Evolutionary conservation across 306 rosid genomes (phyloP), one percentile per base, ranked within the genome.

Genomic region (Abrus pulchellus): DNA sequence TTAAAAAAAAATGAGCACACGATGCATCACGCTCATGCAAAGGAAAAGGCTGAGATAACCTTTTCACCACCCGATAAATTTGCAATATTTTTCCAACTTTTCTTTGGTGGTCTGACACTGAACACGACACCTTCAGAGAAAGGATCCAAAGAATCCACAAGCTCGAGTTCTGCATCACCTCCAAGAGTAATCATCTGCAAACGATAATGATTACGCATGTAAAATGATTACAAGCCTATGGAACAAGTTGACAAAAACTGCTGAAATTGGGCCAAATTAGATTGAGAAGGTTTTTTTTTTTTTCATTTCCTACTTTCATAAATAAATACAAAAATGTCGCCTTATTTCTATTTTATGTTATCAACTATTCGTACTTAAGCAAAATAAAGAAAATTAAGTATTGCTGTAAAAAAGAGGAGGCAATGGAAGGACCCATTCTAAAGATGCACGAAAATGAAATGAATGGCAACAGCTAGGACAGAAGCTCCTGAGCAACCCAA

Each of bases 41-140:
- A 50, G 12, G 72, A 67, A 68, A 14, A 63, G 38, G 68, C 6
- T 40, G 11, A 59, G 52, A 67, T 53, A 41, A 95, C 98, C 99
- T 95, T 95, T 91, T 95, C 99, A 52, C 99, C 99, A 14, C 99
- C 99, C 5, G 99, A 95, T 88, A 95, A 89, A 79, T 95, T 95
- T 9, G 98, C 99, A 66, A 95, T 95, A 83, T 93, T 91, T 89
- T 95, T 95, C 99, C 99, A 95, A 83, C 99, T 95, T 90, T 93
- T 95, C 90, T 93, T 93, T 40, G 99, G 99, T 7, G 99, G 99
- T 76, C 99, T 88, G 74, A 95, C 98, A 71, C 99, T 95, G 86
- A 93, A 95, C 73, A 95, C 98, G 75, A 93, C 99, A 59, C 99
- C 99, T 89, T 95, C 99, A 40, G 99, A 90, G 88, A 95, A 95